These are phyloP conservation scores for Leccinum obscurum DNA, from an alignment of 768 basidiomycete species.

Conservation along the genomic window DNA sequence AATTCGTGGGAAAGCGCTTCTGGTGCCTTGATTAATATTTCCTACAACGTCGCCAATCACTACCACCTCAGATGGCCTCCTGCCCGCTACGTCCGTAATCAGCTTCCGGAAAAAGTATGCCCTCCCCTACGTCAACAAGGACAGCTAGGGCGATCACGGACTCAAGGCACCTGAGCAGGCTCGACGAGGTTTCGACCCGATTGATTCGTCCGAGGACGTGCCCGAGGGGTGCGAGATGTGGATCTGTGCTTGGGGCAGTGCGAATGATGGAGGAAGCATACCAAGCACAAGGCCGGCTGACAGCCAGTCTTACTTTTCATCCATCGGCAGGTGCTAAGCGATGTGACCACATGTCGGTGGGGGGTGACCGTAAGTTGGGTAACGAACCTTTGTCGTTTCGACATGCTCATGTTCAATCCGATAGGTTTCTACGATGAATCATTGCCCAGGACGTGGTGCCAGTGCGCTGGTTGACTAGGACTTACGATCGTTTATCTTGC, in stretches of 20 bases:
- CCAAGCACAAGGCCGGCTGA: constrained; percentile 31
- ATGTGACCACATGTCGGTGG: constrained; percentile 34
- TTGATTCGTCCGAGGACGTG: constrained; percentile 31
- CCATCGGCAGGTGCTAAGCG: constrained; percentile 49
- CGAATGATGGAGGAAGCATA: constrained; percentile 30
- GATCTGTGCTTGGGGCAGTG: constrained; percentile 46
- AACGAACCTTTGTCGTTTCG: background rate
- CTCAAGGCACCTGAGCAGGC: constrained; percentile 49
- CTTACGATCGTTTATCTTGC: too few species aligned
- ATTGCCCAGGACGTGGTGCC: too few species aligned
- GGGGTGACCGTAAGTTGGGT: constrained; percentile 42
- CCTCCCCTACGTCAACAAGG: constrained; percentile 72
- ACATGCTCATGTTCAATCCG: background rate
- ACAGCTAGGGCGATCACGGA: constrained; percentile 65
- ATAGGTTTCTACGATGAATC: constrained; percentile 71
- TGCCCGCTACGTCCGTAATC: too few species aligned
- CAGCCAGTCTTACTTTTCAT: constrained; percentile 57
- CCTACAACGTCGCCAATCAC: too few species aligned
- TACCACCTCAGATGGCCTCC: too few species aligned
- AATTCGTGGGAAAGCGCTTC: too few species aligned
- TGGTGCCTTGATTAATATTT: too few species aligned
- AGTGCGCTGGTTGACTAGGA: too few species aligned
- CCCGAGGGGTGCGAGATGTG: constrained; percentile 59
- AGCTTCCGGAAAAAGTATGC: constrained; percentile 76
- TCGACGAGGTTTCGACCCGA: constrained; percentile 43